Base-by-base conservation (phyloP, 1,284 basidiomycete genomes). In the Fomitopsis pinicola region DNA sequence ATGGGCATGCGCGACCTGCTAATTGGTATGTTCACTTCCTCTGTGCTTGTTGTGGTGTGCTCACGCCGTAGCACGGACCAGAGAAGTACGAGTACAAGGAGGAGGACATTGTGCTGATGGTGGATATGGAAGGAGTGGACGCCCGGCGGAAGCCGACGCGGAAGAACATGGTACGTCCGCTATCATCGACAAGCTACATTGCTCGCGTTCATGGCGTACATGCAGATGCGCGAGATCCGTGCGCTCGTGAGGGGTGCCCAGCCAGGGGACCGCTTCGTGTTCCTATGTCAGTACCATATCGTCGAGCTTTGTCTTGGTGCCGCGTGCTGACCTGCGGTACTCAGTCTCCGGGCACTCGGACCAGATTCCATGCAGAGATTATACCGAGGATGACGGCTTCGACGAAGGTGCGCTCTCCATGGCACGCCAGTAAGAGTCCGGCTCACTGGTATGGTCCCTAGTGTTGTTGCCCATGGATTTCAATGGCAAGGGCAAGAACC, bases 401-500 rank as follows among this genome's bases (percentile, higher is more conserved):
- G 67, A 80, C 28, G 79, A 80, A 66, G 75, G 79, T 78, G 44
- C 14, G 59, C 15, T 10, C 38, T 2, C 5, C 7, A 14, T n/a
- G 8, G 10, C 9, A 17, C 6, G 5, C 4, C 9, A 15, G 15
- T 6, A 14, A 42, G 30, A 46, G 14, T 40, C 19, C 28, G 3
- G 38, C 38, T 40, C 17, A 17, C 36, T 17, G 1, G 3, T 3
- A 33, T 30, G 35, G 22, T 12, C 9, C 5, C 42, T n/a, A 59
- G 61, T 59, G 8, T 8, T 68, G 38, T 52, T 66, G 12, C 67
- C 71, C 0, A 60, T 68, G 46, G 71, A 72, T 28, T 52, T 64
- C 52, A 58, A 60, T 42, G 71, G 46, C 22, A 33, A 33, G 30
- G 4, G 44, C 38, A 62, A 63, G 30, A 56, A 58, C 14, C 35